These are phyloP conservation scores for Teratosphaeria viscida DNA, from an alignment of 2,329 filamentous ascomycete genomes.

Conservation along the genomic window DNA sequence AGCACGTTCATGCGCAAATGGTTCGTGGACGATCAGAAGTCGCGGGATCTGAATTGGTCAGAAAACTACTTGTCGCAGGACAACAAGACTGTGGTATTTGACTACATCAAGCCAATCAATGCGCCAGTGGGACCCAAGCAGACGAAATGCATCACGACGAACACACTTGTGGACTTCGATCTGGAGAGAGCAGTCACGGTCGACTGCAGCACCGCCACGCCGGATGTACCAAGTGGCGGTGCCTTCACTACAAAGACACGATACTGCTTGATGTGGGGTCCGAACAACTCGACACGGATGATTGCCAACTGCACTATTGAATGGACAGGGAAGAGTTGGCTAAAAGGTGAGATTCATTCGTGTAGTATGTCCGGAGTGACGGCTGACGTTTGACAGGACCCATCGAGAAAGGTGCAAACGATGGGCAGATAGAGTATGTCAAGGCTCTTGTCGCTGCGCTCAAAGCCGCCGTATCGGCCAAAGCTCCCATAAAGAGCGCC, in stretches of 20 bases:
- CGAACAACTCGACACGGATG: constrained; percentile 73
- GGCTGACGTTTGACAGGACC: constrained; percentile 49
- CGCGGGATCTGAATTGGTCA: constrained; percentile 73
- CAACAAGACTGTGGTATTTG: constrained; percentile 62
- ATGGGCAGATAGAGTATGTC: constrained; percentile 75
- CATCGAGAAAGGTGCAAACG: constrained; percentile 90
- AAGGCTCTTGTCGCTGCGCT: constrained; percentile 68
- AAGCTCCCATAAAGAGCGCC: constrained; percentile 42
- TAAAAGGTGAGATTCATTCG: constrained; percentile 59
- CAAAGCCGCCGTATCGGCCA: constrained; percentile 60
- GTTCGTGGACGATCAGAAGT: constrained; percentile 79
- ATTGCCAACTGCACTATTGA: constrained; percentile 85
- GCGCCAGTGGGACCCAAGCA: constrained; percentile 80
- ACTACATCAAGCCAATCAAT: constrained; percentile 84
- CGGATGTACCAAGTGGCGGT: constrained; percentile 89
- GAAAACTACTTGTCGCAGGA: constrained; percentile 63
- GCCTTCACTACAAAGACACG: constrained; percentile 86
- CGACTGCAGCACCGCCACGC: constrained; percentile 75
- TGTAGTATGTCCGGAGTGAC: neutral
- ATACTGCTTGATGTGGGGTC: constrained; percentile 88
- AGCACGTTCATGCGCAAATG: constrained; percentile 76
- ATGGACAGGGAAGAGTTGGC: constrained; percentile 96
- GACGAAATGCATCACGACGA: constrained; percentile 85
- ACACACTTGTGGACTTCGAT: constrained; percentile 74
- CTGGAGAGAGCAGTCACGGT: constrained; percentile 78